Evolutionary conservation across 2,329 filamentous ascomycete genomes (phyloP).

Genomic region (Trichoderma sp.): DNA sequence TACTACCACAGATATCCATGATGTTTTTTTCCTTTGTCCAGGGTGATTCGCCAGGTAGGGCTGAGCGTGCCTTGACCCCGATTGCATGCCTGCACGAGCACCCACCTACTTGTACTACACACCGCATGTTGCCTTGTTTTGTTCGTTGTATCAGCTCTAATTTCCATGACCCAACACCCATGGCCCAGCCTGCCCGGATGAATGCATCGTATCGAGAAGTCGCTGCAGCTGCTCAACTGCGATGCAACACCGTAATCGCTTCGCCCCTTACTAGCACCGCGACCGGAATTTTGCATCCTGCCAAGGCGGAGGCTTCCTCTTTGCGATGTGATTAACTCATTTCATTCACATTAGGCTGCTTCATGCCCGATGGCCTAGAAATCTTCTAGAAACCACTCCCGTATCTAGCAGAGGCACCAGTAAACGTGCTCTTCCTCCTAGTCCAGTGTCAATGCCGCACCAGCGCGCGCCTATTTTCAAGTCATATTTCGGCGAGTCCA

Average conservation of each 20-base stretch:
- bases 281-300: background rate
- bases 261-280: background rate
- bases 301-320: constrained; percentile 3
- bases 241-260: constrained; percentile 9
- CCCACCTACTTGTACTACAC: background rate
- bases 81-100: background rate
- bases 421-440: background rate
- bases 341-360: constrained; percentile 22
- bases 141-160: background rate
- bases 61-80: background rate
- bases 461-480: constrained; percentile 1
- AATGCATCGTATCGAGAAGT: constrained; percentile 18
- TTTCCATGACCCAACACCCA: constrained; percentile 18
- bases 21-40: background rate
- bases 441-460: constrained; percentile 17
- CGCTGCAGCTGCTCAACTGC: constrained; percentile 15
- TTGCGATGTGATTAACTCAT: constrained; percentile 14
- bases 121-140: background rate
- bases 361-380: constrained; percentile 23
- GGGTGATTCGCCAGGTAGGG: constrained; percentile 17
- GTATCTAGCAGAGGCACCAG: background rate
- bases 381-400: constrained; percentile 20
- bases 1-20: constrained; percentile 6
- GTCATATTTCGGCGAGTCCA: constrained; percentile 4
- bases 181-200: constrained; percentile 10